These are phyloP conservation scores for Chrysanthemum makinoi DNA, from an alignment of 129 eudicot species.

Conservation along the genomic window DNA sequence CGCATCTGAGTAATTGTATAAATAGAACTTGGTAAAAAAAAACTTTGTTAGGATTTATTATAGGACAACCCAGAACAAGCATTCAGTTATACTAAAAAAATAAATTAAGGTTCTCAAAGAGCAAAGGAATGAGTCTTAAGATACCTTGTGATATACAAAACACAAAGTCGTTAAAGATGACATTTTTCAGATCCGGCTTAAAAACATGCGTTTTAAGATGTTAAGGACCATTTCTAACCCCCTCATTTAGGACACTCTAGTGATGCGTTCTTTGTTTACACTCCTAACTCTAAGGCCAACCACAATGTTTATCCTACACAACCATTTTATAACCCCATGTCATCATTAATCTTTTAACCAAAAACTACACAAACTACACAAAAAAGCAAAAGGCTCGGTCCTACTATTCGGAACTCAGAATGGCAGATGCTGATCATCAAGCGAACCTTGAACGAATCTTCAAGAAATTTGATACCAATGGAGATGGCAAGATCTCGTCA, in stretches of 20 bases:
- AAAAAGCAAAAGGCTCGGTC: not conserved
- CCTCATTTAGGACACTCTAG: conserved; percentile 19
- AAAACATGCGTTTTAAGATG: conserved; percentile 4
- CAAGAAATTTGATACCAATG: conserved; percentile 78
- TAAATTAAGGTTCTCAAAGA: not conserved
- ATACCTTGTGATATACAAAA: not conserved
- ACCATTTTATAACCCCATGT: conserved; percentile 31
- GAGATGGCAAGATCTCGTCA: conserved; percentile 81
- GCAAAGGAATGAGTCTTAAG: not conserved
- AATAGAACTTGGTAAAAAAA: too few relatives aligned
- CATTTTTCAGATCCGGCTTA: not conserved
- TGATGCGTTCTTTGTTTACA: conserved; percentile 24
- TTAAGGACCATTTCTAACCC: conserved; percentile 24
- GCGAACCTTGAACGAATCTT: conserved; percentile 72
- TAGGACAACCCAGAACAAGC: too few relatives aligned
- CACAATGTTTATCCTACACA: conserved; percentile 19
- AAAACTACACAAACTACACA: conserved; percentile 11
- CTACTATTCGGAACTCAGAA: conserved; percentile 18
- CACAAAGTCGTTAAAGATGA: not conserved
- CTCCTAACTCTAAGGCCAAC: conserved; percentile 38
- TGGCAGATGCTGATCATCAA: conserved; percentile 58
- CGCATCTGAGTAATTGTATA: too few relatives aligned
- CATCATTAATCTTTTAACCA: not conserved
- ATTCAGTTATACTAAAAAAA: not conserved
- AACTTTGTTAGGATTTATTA: too few relatives aligned